Percentiles rank a stretch among this genome's conserved stretches.
Conservation (phyloP, 2,329 filamentous ascomycete species). For the Ascocoryne sarcoides region DNA sequence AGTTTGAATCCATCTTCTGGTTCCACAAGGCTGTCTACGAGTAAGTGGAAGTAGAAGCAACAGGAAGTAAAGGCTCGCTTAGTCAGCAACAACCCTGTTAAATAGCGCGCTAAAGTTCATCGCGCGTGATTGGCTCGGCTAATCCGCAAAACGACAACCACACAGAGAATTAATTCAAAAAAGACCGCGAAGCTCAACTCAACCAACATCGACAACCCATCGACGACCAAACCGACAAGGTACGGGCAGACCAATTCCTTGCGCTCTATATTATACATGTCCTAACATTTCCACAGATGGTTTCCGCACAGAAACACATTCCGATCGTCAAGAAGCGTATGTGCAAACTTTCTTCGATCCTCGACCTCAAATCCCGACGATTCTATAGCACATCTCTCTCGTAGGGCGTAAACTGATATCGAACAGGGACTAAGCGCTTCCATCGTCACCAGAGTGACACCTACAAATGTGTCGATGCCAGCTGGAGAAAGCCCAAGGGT, state of each 20-base stretch:
- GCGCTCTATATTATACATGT: not conserved
- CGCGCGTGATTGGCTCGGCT: not conserved
- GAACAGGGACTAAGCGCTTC: slow-evolving; percentile 67
- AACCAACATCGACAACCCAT: not conserved
- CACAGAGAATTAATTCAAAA: not conserved
- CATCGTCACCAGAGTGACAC: slow-evolving; percentile 75
- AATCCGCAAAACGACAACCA: not conserved
- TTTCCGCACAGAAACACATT: slow-evolving; percentile 98
- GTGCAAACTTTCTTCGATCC: slow-evolving; percentile 36
- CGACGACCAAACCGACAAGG: not conserved
- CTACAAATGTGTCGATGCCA: slow-evolving; percentile 83
- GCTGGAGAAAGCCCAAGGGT: slow-evolving; percentile 99
- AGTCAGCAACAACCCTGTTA: too few relatives aligned
- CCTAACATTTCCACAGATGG: slow-evolving; percentile 56
- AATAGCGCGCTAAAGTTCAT: too few relatives aligned
- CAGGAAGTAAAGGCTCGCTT: too few relatives aligned
- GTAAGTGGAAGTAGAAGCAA: too few relatives aligned
- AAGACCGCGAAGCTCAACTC: not conserved
- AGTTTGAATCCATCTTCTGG: too few relatives aligned
- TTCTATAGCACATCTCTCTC: too few relatives aligned
- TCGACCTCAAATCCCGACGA: slow-evolving; percentile 4
- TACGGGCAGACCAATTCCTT: not conserved
- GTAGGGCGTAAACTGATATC: not conserved
- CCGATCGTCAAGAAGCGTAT: slow-evolving; percentile 99
- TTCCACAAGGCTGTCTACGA: too few relatives aligned